A percentile compares a stretch with the other conserved stretches of the same genome.
Conservation (phyloP, 441 rosid species). For the Arabidopsis hybrid region DNA sequence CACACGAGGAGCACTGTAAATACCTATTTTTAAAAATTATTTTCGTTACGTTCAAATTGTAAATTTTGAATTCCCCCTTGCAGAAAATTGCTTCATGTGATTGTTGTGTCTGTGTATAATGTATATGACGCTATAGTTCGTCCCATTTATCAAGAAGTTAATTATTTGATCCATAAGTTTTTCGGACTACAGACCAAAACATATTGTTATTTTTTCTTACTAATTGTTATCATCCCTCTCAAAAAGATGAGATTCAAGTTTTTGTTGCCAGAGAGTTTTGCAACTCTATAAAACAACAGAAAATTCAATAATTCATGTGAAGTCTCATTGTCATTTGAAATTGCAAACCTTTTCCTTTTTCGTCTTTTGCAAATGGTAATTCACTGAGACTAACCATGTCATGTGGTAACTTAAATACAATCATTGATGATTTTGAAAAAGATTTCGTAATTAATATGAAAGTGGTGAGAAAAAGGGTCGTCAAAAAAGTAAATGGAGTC, state of each 20-base stretch:
- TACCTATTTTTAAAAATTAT: neutral
- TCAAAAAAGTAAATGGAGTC: slow-evolving; percentile 45
- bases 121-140: neutral
- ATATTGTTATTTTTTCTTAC: neutral
- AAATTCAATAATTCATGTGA: too few relatives aligned
- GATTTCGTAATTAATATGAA: neutral
- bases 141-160: neutral
- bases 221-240: too few relatives aligned
- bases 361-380: too few relatives aligned
- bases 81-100: neutral
- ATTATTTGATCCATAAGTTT: neutral
- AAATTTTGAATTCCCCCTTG: slow-evolving; percentile 28
- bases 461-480: slow-evolving; percentile 41
- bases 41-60: slow-evolving; percentile 30
- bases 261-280: too few relatives aligned
- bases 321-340: too few relatives aligned
- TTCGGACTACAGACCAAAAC: neutral
- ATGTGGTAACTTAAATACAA: too few relatives aligned
- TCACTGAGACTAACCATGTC: too few relatives aligned
- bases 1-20: slow-evolving; percentile 38
- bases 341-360: too few relatives aligned
- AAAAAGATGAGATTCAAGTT: too few relatives aligned
- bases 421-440: too few relatives aligned
- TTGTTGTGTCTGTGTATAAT: too few relatives aligned
- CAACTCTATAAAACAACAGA: too few relatives aligned